Percentiles rank a stretch among this genome's conserved stretches.
Conservation (phyloP, 2,329 filamentous ascomycete species). For the Trichoderma guizhouense region DNA sequence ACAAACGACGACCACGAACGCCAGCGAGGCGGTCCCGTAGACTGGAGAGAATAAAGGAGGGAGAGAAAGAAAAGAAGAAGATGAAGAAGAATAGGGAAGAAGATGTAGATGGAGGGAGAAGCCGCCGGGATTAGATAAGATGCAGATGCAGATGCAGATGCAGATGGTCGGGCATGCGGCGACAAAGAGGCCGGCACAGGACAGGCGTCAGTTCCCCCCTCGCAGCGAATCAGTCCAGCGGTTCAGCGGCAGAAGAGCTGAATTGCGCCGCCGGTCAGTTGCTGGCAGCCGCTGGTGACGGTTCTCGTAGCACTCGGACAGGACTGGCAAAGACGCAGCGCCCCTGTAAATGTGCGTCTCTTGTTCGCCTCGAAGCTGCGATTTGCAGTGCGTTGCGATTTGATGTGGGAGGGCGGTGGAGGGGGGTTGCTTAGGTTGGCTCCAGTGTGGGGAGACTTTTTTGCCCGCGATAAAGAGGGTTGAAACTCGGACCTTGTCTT, state of each 20-base stretch:
- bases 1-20: neutral
- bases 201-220: conserved; percentile 9
- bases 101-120: neutral
- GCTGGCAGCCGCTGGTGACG: neutral
- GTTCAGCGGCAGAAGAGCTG: neutral
- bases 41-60: neutral
- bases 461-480: conserved; percentile 8
- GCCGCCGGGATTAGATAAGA: neutral
- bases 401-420: conserved; percentile 15
- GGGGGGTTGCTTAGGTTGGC: conserved; percentile 9
- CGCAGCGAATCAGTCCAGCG: conserved; percentile 7
- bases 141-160: neutral
- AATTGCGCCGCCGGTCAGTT: neutral
- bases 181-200: conserved; percentile 5
- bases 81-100: neutral
- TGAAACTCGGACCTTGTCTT: conserved; percentile 8
- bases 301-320: neutral
- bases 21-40: neutral
- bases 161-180: conserved; percentile 17
- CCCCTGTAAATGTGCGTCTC: neutral
- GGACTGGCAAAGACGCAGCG: conserved; percentile 1
- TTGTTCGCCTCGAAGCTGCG: conserved; percentile 10
- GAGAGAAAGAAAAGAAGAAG: neutral
- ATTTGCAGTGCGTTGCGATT: conserved; percentile 15
- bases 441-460: conserved; percentile 8